A percentile compares a stretch with the other conserved stretches of the same genome.
Evolutionary conservation across 108 stramenopile genomes (phyloP).

Genomic region (Pseudonitzschia delicatissima): DNA sequence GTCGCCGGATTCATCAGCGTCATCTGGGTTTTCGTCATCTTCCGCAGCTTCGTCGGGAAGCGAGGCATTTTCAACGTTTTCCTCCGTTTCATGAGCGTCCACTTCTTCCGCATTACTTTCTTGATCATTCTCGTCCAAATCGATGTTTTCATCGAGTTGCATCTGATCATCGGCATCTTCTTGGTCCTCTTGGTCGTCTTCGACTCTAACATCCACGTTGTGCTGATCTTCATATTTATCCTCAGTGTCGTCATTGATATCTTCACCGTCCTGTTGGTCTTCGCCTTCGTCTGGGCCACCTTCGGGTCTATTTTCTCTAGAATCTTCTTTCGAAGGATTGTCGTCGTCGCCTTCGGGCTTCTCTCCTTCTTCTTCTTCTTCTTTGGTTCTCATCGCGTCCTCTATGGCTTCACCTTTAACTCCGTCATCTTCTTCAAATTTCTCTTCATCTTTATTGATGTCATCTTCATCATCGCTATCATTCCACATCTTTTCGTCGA

Average conservation of each 20-base stretch:
- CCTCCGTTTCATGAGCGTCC: slow-evolving; percentile 1
- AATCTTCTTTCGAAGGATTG: slow-evolving; percentile 65
- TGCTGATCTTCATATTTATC: slow-evolving; percentile 79
- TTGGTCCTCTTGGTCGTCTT: slow-evolving; percentile 23
- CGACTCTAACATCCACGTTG: slow-evolving; percentile 36
- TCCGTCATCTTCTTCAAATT: slow-evolving; percentile 90
- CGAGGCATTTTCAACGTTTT: not conserved
- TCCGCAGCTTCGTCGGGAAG: not conserved
- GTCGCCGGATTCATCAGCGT: slow-evolving; percentile 1
- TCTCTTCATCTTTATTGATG: slow-evolving; percentile 78
- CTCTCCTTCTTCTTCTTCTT: slow-evolving; percentile 69
- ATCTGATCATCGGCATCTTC: slow-evolving; percentile 13
- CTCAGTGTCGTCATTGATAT: slow-evolving; percentile 66
- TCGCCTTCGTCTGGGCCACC: slow-evolving; percentile 38
- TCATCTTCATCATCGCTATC: slow-evolving; percentile 94
- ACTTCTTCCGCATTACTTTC: slow-evolving; percentile 30
- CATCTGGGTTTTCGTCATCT: slow-evolving; percentile 21
- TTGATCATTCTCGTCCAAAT: slow-evolving; percentile 22
- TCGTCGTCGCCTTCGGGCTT: slow-evolving; percentile 54
- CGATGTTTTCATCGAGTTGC: slow-evolving; percentile 18
- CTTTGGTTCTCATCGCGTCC: slow-evolving; percentile 93
- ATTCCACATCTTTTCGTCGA: slow-evolving; percentile 96
- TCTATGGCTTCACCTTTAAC: slow-evolving; percentile 81
- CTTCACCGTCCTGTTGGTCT: slow-evolving; percentile 38
- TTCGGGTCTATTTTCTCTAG: slow-evolving; percentile 81